Conservation (phyloP, 148 eudicot species). For the Spergularia marina region DNA sequence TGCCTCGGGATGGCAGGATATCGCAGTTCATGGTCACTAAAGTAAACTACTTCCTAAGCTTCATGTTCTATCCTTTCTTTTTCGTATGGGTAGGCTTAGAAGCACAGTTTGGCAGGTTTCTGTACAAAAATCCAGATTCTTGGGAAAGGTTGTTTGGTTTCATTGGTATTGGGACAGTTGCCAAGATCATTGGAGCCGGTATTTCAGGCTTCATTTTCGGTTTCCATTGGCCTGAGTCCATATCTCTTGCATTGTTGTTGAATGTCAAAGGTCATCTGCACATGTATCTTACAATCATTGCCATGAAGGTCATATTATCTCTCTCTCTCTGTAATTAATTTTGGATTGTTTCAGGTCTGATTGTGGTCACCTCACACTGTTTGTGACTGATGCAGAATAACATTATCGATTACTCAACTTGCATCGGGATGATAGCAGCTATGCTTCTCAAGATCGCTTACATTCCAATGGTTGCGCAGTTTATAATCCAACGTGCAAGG, state of each 20-base stretch:
- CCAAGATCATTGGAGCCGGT: conserved; percentile 67
- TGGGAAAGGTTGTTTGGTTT: conserved; percentile 54
- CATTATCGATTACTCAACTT: conserved; percentile 49
- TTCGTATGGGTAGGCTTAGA: conserved; percentile 78
- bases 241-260: conserved; percentile 71
- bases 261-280: conserved; percentile 88
- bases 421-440: conserved; percentile 60
- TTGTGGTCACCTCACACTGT: neutral
- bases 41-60: conserved; percentile 61
- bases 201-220: conserved; percentile 62
- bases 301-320: conserved; percentile 41
- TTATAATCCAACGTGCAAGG: conserved; percentile 65
- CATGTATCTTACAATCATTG: conserved; percentile 62
- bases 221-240: conserved; percentile 72
- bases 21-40: conserved; percentile 60
- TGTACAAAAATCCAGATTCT: conserved; percentile 18
- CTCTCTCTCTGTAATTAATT: neutral
- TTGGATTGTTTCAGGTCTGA: neutral
- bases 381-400: conserved; percentile 39
- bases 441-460: conserved; percentile 59
- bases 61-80: conserved; percentile 64
- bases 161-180: conserved; percentile 48
- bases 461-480: conserved; percentile 62
- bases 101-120: conserved; percentile 44
- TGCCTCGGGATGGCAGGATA: conserved; percentile 87